Conservation (phyloP, 345 rosid genomes). For the Eucalyptus tenuipes region DNA sequence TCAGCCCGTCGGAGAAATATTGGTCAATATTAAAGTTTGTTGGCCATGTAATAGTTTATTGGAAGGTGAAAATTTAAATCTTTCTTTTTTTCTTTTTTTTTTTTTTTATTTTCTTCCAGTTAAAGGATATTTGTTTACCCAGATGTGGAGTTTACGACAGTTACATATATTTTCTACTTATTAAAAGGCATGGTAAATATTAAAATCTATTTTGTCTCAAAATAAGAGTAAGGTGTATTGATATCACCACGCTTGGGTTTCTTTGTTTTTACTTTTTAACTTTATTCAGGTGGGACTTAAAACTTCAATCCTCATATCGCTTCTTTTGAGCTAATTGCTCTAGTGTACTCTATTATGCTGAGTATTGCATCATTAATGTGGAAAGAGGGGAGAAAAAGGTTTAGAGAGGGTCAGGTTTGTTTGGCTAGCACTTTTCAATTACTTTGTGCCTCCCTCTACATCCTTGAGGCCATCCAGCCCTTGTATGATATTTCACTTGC, state of each 20-base stretch:
- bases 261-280: background rate
- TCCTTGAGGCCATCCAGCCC: background rate
- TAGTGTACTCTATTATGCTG: background rate
- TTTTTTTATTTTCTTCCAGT: background rate
- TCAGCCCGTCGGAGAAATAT: background rate
- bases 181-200: background rate
- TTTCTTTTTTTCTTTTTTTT: background rate
- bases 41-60: background rate
- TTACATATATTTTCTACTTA: background rate
- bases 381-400: background rate
- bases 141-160: fast-evolving
- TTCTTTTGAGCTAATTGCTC: background rate
- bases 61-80: background rate
- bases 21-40: background rate
- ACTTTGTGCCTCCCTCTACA: background rate
- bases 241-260: background rate
- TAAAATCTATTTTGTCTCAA: background rate
- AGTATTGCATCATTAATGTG: background rate
- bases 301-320: background rate
- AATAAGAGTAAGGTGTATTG: background rate
- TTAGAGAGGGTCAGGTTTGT: background rate
- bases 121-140: background rate
- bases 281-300: background rate
- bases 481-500: background rate
- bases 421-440: background rate